Conservation (phyloP, 2,329 filamentous ascomycete species). For the Fusarium sublunatum region DNA sequence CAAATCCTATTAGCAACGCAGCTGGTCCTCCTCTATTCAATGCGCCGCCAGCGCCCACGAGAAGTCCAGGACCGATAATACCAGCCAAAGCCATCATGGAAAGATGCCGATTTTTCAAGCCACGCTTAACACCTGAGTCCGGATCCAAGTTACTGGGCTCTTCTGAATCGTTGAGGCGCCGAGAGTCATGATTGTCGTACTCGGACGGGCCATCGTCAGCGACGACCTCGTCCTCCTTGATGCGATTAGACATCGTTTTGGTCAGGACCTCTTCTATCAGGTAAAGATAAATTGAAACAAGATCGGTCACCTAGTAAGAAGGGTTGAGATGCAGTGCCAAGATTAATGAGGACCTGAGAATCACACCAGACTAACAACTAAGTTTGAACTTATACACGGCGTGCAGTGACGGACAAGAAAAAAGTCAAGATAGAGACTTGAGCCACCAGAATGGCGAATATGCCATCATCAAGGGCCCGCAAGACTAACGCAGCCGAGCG, state of each 20-base stretch:
- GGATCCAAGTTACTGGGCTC: slow-evolving; percentile 64
- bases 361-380: not conserved
- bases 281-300: slow-evolving; percentile 1
- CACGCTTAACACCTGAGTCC: slow-evolving; percentile 73
- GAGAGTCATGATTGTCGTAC: slow-evolving; percentile 35
- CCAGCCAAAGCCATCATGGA: slow-evolving; percentile 73
- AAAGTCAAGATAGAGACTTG: slow-evolving; percentile 38
- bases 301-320: slow-evolving; percentile 3
- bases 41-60: slow-evolving; percentile 78
- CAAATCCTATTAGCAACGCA: slow-evolving; percentile 78
- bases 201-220: slow-evolving; percentile 36
- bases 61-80: slow-evolving; percentile 75
- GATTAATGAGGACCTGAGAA: not conserved
- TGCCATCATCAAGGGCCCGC: slow-evolving; percentile 45
- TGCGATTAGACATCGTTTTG: slow-evolving; percentile 31
- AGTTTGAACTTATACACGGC: slow-evolving; percentile 19
- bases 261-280: slow-evolving; percentile 18
- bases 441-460: slow-evolving; percentile 30
- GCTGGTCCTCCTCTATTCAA: slow-evolving; percentile 76
- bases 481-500: slow-evolving; percentile 40
- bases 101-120: slow-evolving; percentile 74
- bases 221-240: slow-evolving; percentile 36
- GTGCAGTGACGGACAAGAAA: slow-evolving; percentile 18
- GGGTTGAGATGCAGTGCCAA: slow-evolving; percentile 1
- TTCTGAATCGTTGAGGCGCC: slow-evolving; percentile 30